phyloP scores from a whole-genome alignment of 75 land plant species.

The Gnetum montanum region DNA sequence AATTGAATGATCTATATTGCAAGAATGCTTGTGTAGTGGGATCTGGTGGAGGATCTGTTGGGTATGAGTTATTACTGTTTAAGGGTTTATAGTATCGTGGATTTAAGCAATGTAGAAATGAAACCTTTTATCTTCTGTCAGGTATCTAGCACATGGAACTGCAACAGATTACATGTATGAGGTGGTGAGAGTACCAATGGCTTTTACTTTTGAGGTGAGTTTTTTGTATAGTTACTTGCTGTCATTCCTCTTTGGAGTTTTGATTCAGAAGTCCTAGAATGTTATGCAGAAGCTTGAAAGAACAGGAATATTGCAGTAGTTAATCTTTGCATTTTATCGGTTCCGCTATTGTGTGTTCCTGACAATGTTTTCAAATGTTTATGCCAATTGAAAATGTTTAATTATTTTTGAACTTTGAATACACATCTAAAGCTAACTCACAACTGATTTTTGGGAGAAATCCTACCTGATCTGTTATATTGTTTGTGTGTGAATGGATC shows the following conservation, averaged over 20 bases:
- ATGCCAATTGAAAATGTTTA: background rate
- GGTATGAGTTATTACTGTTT: too few relatives aligned
- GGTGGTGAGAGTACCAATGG: conserved; percentile 61
- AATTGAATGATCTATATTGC: conserved; percentile 60
- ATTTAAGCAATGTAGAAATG: conserved; percentile 1
- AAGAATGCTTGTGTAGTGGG: conserved; percentile 74
- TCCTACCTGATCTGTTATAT: too few relatives aligned
- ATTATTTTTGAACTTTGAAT: too few relatives aligned
- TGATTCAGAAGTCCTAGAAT: background rate
- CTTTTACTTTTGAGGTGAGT: conserved; percentile 86
- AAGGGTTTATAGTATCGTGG: background rate
- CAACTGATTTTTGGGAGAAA: too few relatives aligned
- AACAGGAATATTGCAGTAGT: background rate
- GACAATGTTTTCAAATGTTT: background rate
- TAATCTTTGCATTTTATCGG: background rate
- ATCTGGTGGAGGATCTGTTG: conserved; percentile 97
- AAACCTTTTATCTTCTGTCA: conserved; percentile 9
- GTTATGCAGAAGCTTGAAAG: conserved; percentile 4
- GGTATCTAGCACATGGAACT: conserved; percentile 96
- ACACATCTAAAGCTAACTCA: too few relatives aligned
- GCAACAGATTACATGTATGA: conserved; percentile 95
- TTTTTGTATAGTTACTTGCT: background rate
- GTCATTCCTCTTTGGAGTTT: background rate
- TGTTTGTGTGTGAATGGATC: too few relatives aligned
- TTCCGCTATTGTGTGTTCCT: background rate